Conservation (phyloP, 2,329 filamentous ascomycete genomes). For the Seiridium cupressi region DNA sequence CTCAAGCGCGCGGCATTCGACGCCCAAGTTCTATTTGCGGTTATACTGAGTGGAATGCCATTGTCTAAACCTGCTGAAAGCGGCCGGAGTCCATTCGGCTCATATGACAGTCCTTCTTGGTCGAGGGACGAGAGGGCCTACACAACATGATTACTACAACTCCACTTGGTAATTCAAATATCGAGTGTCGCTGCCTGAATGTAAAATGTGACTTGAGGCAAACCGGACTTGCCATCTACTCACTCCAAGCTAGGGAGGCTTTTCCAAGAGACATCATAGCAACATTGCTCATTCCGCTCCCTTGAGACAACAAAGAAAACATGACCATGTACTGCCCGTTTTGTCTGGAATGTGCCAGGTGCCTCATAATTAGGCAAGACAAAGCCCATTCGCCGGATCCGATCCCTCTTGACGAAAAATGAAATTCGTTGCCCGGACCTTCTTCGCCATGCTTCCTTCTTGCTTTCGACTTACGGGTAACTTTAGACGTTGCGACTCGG, state of each 20-base stretch:
- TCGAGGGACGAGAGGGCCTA: too few species aligned
- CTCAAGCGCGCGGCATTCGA: not conserved
- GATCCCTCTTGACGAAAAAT: too few species aligned
- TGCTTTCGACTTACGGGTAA: not conserved
- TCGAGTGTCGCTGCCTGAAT: too few species aligned
- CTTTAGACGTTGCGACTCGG: not conserved
- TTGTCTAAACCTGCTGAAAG: too few species aligned
- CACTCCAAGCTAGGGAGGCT: not conserved
- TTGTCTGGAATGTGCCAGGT: constrained; percentile 6
- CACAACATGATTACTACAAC: too few species aligned
- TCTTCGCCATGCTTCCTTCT: not conserved
- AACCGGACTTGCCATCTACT: too few species aligned
- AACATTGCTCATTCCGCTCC: not conserved
- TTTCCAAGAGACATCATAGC: too few species aligned
- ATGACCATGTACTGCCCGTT: not conserved
- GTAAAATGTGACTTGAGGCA: too few species aligned
- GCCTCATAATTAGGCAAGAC: not conserved
- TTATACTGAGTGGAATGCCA: too few species aligned
- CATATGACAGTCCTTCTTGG: too few species aligned
- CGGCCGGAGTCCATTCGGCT: too few species aligned
- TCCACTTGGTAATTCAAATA: too few species aligned
- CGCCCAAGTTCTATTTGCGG: not conserved
- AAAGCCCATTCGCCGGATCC: not conserved
- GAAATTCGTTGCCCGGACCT: not conserved
- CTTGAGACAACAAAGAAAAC: not conserved